Evolutionary conservation across 306 rosid species (phyloP).

Genomic region (Prunus mume): DNA sequence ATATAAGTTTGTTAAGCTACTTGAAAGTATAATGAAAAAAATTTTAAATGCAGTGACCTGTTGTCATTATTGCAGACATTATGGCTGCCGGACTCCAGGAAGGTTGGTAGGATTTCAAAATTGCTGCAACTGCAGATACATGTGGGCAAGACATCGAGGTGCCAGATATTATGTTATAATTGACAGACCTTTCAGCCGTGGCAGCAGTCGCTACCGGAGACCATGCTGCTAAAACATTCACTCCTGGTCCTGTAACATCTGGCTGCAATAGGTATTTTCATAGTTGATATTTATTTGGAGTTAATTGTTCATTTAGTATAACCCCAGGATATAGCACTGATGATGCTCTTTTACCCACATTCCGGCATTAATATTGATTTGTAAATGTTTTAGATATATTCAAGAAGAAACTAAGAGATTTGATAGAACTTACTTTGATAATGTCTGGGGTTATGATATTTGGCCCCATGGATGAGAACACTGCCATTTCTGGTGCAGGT

Average conservation of each 20-base stretch:
- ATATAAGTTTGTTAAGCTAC: background rate
- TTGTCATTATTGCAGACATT: conserved; percentile 64
- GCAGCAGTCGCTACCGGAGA: conserved; percentile 48
- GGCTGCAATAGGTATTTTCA: conserved; percentile 47
- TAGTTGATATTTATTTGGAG: background rate
- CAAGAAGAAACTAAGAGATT: background rate
- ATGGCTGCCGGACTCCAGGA: conserved; percentile 66
- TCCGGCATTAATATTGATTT: background rate
- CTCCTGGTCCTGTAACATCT: conserved; percentile 61
- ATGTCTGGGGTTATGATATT: conserved; percentile 62
- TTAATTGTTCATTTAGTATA: background rate
- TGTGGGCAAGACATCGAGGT: conserved; percentile 73
- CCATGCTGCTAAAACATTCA: conserved; percentile 76
- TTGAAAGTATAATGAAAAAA: background rate
- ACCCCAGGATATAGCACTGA: background rate
- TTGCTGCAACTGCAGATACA: conserved; percentile 57
- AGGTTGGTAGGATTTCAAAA: conserved; percentile 47
- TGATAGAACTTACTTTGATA: conserved; percentile 46
- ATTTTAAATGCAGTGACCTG: conserved; percentile 31
- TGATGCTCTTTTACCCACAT: background rate
- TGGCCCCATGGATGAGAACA: conserved; percentile 67
- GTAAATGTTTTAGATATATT: background rate
- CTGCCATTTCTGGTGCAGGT: conserved; percentile 67
- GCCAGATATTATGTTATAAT: conserved; percentile 64
- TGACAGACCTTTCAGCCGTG: conserved; percentile 41